Percentiles rank a stretch among this genome's conserved stretches.
Evolutionary conservation across 129 eudicot species (phyloP).

Genomic region (Flaveria bidentis): DNA sequence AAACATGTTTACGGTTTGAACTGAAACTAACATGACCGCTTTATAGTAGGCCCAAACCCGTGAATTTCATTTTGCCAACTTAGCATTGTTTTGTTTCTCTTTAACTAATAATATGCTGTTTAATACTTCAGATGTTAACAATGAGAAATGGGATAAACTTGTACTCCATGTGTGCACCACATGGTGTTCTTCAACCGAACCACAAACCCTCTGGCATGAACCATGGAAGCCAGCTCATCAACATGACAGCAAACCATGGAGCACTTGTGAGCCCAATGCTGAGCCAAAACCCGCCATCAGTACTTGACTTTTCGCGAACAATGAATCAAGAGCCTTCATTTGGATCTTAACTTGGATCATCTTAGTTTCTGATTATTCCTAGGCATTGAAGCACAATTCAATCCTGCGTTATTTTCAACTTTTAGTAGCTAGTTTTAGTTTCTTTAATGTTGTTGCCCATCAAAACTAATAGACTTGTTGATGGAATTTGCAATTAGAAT

Average conservation of each 20-base stretch:
- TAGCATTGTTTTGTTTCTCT: too few relatives aligned
- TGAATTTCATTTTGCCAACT: background rate
- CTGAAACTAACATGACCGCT: too few relatives aligned
- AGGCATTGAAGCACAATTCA: conserved; percentile 32
- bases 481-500: background rate
- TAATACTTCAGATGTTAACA: conserved; percentile 65
- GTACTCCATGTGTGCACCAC: conserved; percentile 57
- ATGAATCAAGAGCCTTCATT: conserved; percentile 38
- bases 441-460: background rate
- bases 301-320: conserved; percentile 38
- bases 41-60: too few relatives aligned
- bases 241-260: conserved; percentile 27
- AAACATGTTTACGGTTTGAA: too few relatives aligned
- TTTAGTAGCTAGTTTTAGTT: background rate
- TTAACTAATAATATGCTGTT: background rate
- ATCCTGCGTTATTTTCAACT: background rate
- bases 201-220: conserved; percentile 42
- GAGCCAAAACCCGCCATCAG: conserved; percentile 37
- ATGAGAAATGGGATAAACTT: conserved; percentile 81
- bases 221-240: conserved; percentile 35
- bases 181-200: conserved; percentile 47
- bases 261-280: conserved; percentile 24
- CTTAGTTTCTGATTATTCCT: conserved; percentile 30
- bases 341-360: conserved; percentile 46
- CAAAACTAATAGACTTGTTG: background rate